These are phyloP conservation scores for Juglanconis juglandina DNA, from an alignment of 2,329 filamentous ascomycete genomes.

Conservation along the genomic window DNA sequence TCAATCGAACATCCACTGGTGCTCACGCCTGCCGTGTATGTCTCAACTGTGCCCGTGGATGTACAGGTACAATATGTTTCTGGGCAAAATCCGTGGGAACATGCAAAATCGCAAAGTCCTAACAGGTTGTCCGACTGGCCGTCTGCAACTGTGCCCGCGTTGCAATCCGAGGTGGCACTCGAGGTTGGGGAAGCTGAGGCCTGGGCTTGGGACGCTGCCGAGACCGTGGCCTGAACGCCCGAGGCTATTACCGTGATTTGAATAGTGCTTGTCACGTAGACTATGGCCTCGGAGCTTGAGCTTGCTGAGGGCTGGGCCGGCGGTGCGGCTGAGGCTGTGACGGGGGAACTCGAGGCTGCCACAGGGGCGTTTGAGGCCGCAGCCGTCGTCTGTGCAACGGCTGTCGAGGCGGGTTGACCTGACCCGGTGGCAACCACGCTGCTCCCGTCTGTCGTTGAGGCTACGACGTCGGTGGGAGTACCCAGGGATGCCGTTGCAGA, in stretches of 20 bases:
- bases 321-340: neutral
- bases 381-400: neutral
- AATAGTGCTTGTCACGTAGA: neutral
- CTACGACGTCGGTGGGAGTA: constrained; percentile 9
- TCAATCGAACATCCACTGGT: constrained; percentile 31
- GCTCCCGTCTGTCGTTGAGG: constrained; percentile 22
- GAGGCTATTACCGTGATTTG: neutral
- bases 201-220: neutral
- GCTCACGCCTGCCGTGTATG: constrained; percentile 24
- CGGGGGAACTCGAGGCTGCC: too few species aligned
- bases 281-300: neutral
- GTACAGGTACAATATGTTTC: constrained; percentile 20
- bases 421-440: constrained; percentile 2
- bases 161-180: constrained; percentile 11
- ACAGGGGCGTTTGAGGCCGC: neutral
- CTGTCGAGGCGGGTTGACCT: neutral
- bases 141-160: constrained; percentile 16
- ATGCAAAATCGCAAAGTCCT: constrained; percentile 21
- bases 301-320: neutral
- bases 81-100: constrained; percentile 21
- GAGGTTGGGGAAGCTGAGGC: constrained; percentile 10
- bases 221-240: neutral
- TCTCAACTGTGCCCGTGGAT: constrained; percentile 11
- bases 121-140: constrained; percentile 17
- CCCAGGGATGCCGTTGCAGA: constrained; percentile 19